Conservation (phyloP, 805 yeast species). For the Myxozyma neotropica region DNA sequence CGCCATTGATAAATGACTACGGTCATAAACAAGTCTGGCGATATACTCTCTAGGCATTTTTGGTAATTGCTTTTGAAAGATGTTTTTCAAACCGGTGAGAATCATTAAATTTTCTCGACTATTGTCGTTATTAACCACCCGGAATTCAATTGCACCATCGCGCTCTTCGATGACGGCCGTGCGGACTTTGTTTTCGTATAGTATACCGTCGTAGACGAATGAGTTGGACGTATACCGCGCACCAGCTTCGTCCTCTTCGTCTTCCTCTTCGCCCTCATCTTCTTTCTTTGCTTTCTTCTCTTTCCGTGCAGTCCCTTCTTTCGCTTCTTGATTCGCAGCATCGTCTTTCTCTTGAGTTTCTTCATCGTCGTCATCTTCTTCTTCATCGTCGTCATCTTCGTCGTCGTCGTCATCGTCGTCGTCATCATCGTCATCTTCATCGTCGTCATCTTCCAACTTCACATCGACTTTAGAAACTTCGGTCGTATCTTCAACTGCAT, state of each 20-base stretch:
- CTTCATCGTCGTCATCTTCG: background rate
- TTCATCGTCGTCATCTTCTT: slow-evolving; percentile 8
- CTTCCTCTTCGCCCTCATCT: slow-evolving; percentile 2
- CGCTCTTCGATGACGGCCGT: slow-evolving; percentile 93
- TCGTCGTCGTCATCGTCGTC: slow-evolving; percentile 24
- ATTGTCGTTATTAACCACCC: slow-evolving; percentile 96
- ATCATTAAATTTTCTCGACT: slow-evolving; percentile 85
- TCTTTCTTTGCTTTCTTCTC: background rate
- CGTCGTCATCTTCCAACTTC: slow-evolving; percentile 35
- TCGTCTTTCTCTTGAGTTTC: no score
- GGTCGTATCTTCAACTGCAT: slow-evolving; percentile 1
- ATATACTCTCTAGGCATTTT: slow-evolving; percentile 98
- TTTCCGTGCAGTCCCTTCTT: no score
- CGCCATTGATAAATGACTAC: slow-evolving; percentile 94
- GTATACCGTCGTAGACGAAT: slow-evolving; percentile 73
- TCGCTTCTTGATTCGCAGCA: slow-evolving; percentile 36
- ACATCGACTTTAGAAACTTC: background rate
- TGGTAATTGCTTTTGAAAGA: slow-evolving; percentile 95
- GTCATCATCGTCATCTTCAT: slow-evolving; percentile 40
- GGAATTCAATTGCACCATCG: slow-evolving; percentile 88
- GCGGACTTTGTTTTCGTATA: slow-evolving; percentile 83
- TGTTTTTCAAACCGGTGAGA: slow-evolving; percentile 90
- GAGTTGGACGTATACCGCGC: slow-evolving; percentile 46
- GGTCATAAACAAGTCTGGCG: slow-evolving; percentile 88
- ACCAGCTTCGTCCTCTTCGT: slow-evolving; percentile 19